Conservation (phyloP, 2,329 filamentous ascomycete genomes). For the Chrysosporium queenslandicum region DNA sequence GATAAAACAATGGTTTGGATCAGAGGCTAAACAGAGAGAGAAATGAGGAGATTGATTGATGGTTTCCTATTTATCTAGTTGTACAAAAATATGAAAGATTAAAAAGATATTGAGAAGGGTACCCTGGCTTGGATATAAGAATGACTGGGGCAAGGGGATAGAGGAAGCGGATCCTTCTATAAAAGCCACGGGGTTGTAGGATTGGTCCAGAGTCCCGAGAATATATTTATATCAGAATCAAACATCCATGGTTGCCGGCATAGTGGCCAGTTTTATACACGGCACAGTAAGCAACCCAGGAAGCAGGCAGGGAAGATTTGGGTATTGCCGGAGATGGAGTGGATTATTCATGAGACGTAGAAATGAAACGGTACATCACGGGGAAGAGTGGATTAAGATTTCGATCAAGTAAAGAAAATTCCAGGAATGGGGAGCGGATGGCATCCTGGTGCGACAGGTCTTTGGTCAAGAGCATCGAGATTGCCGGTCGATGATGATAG, state of each 20-base stretch:
- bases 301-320: conserved; percentile 6
- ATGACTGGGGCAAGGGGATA: background rate
- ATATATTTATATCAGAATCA: background rate
- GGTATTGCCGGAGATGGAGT: conserved; percentile 4
- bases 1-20: background rate
- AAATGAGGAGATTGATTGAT: background rate
- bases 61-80: conserved; percentile 5
- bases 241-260: conserved; percentile 6
- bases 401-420: background rate
- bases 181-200: background rate
- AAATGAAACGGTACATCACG: conserved; percentile 9
- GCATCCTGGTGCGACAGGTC: too few species aligned
- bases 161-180: background rate
- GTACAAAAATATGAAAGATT: background rate
- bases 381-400: background rate
- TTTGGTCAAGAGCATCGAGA: too few species aligned
- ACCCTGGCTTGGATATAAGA: background rate
- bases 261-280: conserved; percentile 4
- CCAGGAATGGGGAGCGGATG: background rate
- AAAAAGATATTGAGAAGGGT: background rate
- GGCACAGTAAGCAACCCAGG: conserved; percentile 3
- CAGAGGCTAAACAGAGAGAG: background rate
- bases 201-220: conserved; percentile 7
- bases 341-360: conserved; percentile 9
- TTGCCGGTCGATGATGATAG: background rate